A percentile compares a stretch with the other conserved stretches of the same genome.
phyloP scores from a whole-genome alignment of 768 basidiomycete genomes.

The Lyophyllum atratum region DNA sequence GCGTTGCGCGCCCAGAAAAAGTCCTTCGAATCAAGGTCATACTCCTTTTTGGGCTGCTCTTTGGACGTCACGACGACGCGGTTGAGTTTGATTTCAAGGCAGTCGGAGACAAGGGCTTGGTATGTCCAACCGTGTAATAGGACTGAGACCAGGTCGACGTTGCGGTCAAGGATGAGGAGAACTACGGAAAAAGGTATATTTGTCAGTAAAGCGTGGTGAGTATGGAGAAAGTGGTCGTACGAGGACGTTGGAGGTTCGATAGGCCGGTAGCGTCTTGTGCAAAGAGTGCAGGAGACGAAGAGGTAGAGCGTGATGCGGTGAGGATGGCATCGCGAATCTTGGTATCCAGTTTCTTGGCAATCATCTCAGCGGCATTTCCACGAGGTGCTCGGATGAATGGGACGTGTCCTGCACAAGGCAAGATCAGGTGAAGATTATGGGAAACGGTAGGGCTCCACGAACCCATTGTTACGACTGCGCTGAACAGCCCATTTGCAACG shows the following conservation, averaged over 20 bases:
- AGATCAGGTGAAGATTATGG: background rate
- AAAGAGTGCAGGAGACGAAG: constrained; percentile 62
- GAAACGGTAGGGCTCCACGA: constrained; percentile 19
- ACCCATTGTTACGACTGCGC: constrained; percentile 89
- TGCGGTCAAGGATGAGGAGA: constrained; percentile 90
- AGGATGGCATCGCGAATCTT: constrained; percentile 87
- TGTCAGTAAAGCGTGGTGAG: constrained; percentile 14
- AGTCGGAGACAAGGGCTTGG: constrained; percentile 96
- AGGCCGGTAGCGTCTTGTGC: constrained; percentile 80
- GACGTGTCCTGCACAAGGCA: constrained; percentile 63
- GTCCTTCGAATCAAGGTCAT: constrained; percentile 97
- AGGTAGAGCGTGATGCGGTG: constrained; percentile 58
- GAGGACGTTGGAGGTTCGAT: constrained; percentile 83
- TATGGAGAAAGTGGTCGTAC: constrained; percentile 37
- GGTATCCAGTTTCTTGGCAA: constrained; percentile 93
- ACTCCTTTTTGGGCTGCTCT: constrained; percentile 71
- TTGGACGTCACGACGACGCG: constrained; percentile 82
- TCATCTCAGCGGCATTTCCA: constrained; percentile 98
- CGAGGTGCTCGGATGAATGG: constrained; percentile 93
- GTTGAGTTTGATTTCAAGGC: constrained; percentile 95
- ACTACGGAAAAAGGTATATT: constrained; percentile 47
- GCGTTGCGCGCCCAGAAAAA: constrained; percentile 99
- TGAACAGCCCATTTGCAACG: constrained; percentile 87
- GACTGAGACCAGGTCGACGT: constrained; percentile 92
- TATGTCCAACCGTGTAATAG: constrained; percentile 99